A percentile compares a stretch with the other conserved stretches of the same genome.
Evolutionary conservation across 2,329 filamentous ascomycete genomes (phyloP).

Genomic region (Hymenoscyphus scutula): DNA sequence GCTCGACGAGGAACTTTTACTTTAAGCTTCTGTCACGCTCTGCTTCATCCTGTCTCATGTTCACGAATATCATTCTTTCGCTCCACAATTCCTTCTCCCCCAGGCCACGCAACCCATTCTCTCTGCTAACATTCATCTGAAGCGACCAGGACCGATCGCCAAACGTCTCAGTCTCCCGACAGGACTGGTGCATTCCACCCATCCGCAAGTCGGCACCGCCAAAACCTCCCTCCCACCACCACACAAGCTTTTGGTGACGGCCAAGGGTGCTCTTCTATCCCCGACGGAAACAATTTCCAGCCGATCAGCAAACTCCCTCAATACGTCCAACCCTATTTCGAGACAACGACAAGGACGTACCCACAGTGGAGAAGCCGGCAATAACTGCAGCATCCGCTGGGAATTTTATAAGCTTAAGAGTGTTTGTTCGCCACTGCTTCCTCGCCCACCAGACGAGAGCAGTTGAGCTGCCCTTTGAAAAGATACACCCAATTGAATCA

Average conservation of each 20-base stretch:
- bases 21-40: slow-evolving; percentile 34
- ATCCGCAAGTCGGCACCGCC: slow-evolving; percentile 16
- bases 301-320: slow-evolving; percentile 7
- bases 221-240: slow-evolving; percentile 10
- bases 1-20: background rate
- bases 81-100: background rate
- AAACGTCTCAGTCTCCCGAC: slow-evolving; percentile 28
- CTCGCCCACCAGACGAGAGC: slow-evolving; percentile 1
- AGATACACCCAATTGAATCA: slow-evolving; percentile 16
- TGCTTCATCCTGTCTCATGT: slow-evolving; percentile 32
- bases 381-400: slow-evolving; percentile 2
- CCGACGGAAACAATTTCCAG: slow-evolving; percentile 13
- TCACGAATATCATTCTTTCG: slow-evolving; percentile 13
- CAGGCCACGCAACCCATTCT: slow-evolving; percentile 3
- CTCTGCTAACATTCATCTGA: slow-evolving; percentile 33
- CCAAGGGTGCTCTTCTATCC: slow-evolving; percentile 14
- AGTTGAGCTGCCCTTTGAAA: slow-evolving; percentile 6
- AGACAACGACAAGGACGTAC: slow-evolving; percentile 9
- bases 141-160: slow-evolving; percentile 29
- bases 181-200: slow-evolving; percentile 16
- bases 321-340: background rate
- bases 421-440: slow-evolving; percentile 4
- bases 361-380: slow-evolving; percentile 7
- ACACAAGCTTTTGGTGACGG: slow-evolving; percentile 22
- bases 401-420: slow-evolving; percentile 1